A percentile compares a stretch with the other conserved stretches of the same genome.
phyloP scores from a whole-genome alignment of 805 yeast genomes.

The Metschnikowia koreensis region DNA sequence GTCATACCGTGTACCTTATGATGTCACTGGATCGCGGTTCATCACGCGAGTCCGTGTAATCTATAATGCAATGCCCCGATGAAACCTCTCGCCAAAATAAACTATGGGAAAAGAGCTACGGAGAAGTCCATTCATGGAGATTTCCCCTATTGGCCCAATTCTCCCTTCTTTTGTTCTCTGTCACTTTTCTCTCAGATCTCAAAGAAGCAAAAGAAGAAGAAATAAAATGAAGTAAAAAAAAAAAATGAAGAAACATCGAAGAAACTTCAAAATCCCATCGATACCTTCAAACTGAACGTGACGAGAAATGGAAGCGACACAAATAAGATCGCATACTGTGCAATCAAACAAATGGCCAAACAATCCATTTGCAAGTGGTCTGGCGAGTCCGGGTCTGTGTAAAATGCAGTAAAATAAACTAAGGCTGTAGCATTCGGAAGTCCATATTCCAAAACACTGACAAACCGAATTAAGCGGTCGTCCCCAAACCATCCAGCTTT shows the following conservation, averaged over 20 bases:
- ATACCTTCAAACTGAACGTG: slow-evolving; percentile 60
- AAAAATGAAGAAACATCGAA: not conserved
- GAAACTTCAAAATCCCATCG: slow-evolving; percentile 25
- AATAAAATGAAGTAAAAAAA: too few species aligned
- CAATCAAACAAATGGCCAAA: slow-evolving; percentile 69
- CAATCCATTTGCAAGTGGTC: slow-evolving; percentile 77
- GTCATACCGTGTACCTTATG: too few species aligned
- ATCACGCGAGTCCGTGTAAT: not conserved
- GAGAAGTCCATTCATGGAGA: not conserved
- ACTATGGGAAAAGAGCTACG: too few species aligned
- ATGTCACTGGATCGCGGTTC: not conserved
- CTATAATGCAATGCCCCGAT: not conserved
- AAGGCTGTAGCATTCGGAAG: slow-evolving; percentile 88
- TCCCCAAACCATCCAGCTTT: slow-evolving; percentile 62
- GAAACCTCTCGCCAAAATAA: too few species aligned
- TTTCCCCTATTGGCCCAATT: not conserved
- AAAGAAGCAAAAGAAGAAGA: too few species aligned
- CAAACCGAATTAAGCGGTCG: slow-evolving; percentile 64
- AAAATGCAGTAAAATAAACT: slow-evolving; percentile 84
- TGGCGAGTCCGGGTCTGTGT: slow-evolving; percentile 60
- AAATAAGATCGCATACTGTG: slow-evolving; percentile 68
- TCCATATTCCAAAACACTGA: slow-evolving; percentile 70
- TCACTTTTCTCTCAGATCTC: too few species aligned
- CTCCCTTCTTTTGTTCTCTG: not conserved
- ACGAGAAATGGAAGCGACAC: slow-evolving; percentile 73